A percentile compares a stretch with the other conserved stretches of the same genome.
Evolutionary conservation across 2,329 filamentous ascomycete genomes (phyloP).

Genomic region (Ceratocystis alfenasii): DNA sequence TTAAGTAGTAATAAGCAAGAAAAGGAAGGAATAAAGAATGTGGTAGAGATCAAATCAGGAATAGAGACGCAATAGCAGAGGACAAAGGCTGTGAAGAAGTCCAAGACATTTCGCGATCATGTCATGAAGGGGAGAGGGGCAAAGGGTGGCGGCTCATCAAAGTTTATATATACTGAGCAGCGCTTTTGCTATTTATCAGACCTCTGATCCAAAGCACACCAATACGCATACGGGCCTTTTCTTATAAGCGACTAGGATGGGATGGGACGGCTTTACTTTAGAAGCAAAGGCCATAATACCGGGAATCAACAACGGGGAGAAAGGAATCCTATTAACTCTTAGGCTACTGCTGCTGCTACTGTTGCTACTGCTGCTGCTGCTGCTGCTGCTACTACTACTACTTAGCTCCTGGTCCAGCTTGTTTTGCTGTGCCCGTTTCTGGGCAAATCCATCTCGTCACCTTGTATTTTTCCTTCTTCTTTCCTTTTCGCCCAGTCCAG

Average conservation of each 20-base stretch:
- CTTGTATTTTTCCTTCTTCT: neutral
- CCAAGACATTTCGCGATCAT: slow-evolving; percentile 10
- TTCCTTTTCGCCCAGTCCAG: neutral
- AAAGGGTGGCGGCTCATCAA: slow-evolving; percentile 3
- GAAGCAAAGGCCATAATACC: slow-evolving; percentile 9
- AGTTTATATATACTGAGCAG: slow-evolving; percentile 3
- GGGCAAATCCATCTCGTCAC: slow-evolving; percentile 1
- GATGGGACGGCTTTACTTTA: slow-evolving; percentile 9
- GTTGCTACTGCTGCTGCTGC: neutral
- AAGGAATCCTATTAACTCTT: neutral
- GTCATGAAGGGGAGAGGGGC: neutral
- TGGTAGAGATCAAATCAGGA: too few relatives aligned
- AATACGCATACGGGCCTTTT: slow-evolving; percentile 2
- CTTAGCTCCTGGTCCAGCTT: neutral
- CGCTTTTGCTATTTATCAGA: neutral
- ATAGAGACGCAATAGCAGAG: neutral
- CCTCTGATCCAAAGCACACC: neutral
- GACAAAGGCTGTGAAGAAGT: slow-evolving; percentile 1
- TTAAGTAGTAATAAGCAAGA: neutral
- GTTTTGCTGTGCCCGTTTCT: slow-evolving; percentile 7
- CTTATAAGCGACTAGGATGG: slow-evolving; percentile 7
- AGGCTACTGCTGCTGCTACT: neutral
- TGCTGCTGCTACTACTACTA: neutral
- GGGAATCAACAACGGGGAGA: slow-evolving; percentile 1
- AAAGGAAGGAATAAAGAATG: neutral